Evolutionary conservation across 208 protist genomes (phyloP).

Genomic region (Strigomonas culicis): DNA sequence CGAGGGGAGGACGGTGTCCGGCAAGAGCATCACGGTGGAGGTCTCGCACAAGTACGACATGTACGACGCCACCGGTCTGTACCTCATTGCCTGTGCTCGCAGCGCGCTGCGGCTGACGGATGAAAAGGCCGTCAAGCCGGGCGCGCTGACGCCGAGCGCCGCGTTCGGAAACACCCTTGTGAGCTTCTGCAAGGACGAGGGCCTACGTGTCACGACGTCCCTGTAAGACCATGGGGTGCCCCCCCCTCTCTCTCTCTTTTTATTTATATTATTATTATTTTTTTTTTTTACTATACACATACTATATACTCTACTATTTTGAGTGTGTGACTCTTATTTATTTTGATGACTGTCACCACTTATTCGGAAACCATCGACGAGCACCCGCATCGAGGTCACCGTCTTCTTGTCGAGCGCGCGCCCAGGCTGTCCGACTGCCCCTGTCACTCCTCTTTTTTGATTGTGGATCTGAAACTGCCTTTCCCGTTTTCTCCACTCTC

Average conservation of each 20-base stretch:
- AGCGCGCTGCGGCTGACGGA: conserved; percentile 32
- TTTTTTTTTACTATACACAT: conserved; percentile 13
- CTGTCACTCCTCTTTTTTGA: neutral
- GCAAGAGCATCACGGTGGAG: conserved; percentile 31
- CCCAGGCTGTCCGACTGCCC: neutral
- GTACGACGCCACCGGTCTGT: conserved; percentile 72
- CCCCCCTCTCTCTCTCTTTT: neutral
- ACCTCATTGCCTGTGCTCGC: conserved; percentile 59
- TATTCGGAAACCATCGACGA: too few species aligned
- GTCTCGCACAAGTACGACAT: conserved; percentile 39
- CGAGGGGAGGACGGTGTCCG: conserved; percentile 41
- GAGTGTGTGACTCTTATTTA: conserved; percentile 3
- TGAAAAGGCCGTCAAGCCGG: conserved; percentile 33
- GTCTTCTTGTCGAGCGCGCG: too few species aligned
- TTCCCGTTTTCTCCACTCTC: conserved; percentile 1
- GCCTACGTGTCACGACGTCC: conserved; percentile 29
- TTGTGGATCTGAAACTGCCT: neutral
- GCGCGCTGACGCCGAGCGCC: conserved; percentile 58
- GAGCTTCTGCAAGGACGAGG: conserved; percentile 27
- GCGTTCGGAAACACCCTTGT: conserved; percentile 68
- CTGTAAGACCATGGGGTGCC: too few species aligned
- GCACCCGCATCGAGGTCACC: too few species aligned
- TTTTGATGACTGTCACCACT: conserved; percentile 1
- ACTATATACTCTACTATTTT: conserved; percentile 8
- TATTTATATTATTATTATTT: conserved; percentile 6